phyloP scores from a whole-genome alignment of 192 early-diverging fungal species.

The Paraglomus occultum region DNA sequence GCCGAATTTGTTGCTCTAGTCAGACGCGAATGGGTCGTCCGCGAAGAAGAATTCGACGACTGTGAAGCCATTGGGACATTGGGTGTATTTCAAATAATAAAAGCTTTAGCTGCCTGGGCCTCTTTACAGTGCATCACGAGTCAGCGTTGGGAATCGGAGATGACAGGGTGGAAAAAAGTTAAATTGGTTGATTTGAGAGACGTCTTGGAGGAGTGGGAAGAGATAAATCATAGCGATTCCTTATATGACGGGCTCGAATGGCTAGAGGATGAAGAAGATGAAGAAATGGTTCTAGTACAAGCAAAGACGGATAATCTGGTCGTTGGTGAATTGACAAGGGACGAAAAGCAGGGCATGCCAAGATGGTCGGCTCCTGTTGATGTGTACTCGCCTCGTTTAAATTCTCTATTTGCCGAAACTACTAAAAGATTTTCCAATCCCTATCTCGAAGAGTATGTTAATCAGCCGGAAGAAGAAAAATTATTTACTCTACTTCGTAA shows the following conservation, averaged over 20 bases:
- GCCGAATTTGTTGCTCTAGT: constrained; percentile 79
- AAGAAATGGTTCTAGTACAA: constrained; percentile 26
- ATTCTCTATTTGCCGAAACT: constrained; percentile 1
- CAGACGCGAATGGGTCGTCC: constrained; percentile 44
- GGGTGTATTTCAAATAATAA: constrained; percentile 38
- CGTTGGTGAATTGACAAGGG: constrained; percentile 23
- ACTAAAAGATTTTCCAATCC: constrained; percentile 29
- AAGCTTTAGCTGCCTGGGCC: constrained; percentile 45
- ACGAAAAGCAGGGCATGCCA: not conserved
- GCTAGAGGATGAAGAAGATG: constrained; percentile 29
- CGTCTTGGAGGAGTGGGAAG: constrained; percentile 20
- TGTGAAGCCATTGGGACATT: constrained; percentile 23
- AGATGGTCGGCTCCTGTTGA: not conserved
- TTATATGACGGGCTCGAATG: constrained; percentile 23
- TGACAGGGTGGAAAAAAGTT: constrained; percentile 18
- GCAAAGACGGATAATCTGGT: constrained; percentile 18
- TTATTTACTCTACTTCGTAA: constrained; percentile 31
- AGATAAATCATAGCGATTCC: constrained; percentile 6
- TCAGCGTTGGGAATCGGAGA: constrained; percentile 32
- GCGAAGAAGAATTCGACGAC: constrained; percentile 17
- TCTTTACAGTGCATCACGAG: constrained; percentile 44
- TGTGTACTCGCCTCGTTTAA: constrained; percentile 16
- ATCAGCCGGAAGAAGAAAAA: constrained; percentile 28
- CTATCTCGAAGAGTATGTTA: constrained; percentile 15
- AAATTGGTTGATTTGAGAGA: constrained; percentile 20